phyloP scores from a whole-genome alignment of 305 asterid genomes.

The Withania somnifera region DNA sequence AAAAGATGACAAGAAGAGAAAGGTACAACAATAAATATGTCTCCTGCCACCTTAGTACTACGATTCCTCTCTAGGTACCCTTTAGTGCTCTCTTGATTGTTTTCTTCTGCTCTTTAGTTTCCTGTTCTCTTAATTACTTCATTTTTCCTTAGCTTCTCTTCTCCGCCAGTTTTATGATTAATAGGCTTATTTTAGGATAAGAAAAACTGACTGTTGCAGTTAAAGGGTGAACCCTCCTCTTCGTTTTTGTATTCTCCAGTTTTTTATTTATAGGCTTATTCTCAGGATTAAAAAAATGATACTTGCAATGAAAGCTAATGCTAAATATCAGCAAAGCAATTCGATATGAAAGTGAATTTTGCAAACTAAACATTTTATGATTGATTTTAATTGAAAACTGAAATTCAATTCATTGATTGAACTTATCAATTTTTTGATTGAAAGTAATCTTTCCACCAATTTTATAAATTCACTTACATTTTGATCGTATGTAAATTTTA shows the following conservation, averaged over 20 bases:
- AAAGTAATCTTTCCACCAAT: background rate
- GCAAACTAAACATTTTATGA: background rate
- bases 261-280: background rate
- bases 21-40: background rate
- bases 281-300: background rate
- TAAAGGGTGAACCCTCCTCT: background rate
- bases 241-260: background rate
- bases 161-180: background rate
- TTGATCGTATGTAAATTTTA: too few species aligned
- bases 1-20: background rate
- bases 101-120: background rate
- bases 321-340: background rate
- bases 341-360: background rate
- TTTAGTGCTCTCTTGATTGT: background rate
- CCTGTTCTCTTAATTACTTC: background rate
- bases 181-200: background rate
- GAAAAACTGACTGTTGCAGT: background rate
- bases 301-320: background rate
- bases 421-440: background rate
- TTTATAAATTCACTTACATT: background rate
- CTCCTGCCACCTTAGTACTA: background rate
- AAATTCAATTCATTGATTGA: background rate
- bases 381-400: background rate
- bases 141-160: background rate
- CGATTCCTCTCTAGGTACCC: background rate